Conservation (phyloP, 2,329 filamentous ascomycete genomes). For the Cercospora sesami region DNA sequence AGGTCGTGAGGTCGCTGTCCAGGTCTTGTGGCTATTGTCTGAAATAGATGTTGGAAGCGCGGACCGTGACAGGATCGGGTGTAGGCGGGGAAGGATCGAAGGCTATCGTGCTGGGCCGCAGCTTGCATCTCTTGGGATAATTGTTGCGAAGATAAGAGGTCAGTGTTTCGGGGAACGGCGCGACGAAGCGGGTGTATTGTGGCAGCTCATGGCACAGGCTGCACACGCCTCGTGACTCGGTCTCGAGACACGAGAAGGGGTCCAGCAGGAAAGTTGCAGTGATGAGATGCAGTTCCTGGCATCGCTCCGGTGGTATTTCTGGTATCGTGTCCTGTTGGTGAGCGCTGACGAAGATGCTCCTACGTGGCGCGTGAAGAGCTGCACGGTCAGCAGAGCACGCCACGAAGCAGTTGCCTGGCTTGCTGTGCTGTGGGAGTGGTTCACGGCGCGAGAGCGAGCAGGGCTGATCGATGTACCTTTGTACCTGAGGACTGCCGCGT, state of each 20-base stretch:
- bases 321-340: background rate
- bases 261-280: background rate
- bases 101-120: background rate
- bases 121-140: slow-evolving; percentile 3
- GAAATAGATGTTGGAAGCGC: background rate
- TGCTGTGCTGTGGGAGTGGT: background rate
- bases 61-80: background rate
- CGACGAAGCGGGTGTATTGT: background rate
- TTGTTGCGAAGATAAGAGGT: background rate
- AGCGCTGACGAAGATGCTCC: background rate
- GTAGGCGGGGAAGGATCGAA: slow-evolving; percentile 5
- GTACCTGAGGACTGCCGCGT: background rate
- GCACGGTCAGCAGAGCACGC: background rate
- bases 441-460: background rate
- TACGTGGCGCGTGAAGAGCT: background rate
- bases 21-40: background rate
- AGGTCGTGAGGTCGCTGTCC: background rate
- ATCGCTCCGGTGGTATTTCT: background rate
- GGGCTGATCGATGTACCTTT: slow-evolving; percentile 2
- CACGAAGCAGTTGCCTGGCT: background rate
- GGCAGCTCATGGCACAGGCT: background rate
- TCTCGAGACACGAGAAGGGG: background rate
- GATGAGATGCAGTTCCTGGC: background rate
- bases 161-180: background rate
- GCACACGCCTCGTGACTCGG: background rate